phyloP scores from a whole-genome alignment of 176 grass and related monocot genomes.

The Tuctoria greenei region DNA sequence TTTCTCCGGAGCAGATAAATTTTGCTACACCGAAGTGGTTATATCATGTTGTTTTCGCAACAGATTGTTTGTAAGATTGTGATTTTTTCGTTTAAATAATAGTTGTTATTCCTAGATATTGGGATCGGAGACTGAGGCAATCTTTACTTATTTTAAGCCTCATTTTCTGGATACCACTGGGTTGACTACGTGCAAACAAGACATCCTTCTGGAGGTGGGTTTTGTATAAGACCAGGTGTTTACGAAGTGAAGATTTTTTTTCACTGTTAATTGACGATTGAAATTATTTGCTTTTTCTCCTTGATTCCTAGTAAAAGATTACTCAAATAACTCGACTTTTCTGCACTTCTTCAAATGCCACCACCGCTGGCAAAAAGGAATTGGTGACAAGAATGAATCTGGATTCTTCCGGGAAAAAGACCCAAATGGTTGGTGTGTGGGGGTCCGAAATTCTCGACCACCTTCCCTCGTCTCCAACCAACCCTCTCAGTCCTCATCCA shows the following conservation, averaged over 20 bases:
- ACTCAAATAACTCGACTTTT: neutral
- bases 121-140: neutral
- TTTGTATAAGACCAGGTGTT: too few species aligned
- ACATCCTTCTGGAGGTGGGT: neutral
- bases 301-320: neutral
- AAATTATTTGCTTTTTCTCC: neutral
- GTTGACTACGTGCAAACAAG: neutral
- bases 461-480: neutral
- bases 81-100: neutral
- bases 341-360: neutral
- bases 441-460: constrained; percentile 4
- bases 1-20: neutral
- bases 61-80: neutral
- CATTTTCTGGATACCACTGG: neutral
- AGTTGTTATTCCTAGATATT: neutral
- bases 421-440: constrained; percentile 34
- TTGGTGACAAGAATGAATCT: constrained; percentile 10
- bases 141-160: neutral
- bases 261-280: neutral
- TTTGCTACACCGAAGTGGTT: neutral
- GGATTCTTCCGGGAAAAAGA: neutral
- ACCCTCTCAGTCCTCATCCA: constrained; percentile 33
- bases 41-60: neutral
- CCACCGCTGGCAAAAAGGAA: neutral
- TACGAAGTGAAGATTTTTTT: neutral